Percentiles rank a stretch among this genome's conserved stretches.
Conservation (phyloP, 345 rosid genomes). For the Eucalyptus cloeziana region DNA sequence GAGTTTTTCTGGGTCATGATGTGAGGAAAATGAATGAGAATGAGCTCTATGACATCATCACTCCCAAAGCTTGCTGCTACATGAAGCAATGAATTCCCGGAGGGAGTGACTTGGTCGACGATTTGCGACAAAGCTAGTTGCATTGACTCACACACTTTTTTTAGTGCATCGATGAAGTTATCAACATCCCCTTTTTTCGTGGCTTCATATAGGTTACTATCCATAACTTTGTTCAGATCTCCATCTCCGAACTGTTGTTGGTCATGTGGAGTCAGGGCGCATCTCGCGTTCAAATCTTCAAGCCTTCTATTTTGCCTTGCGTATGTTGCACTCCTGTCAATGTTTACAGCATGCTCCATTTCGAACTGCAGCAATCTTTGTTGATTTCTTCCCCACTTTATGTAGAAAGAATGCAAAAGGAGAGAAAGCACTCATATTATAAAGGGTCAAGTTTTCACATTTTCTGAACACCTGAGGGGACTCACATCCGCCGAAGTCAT, state of each 20-base stretch:
- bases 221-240: neutral
- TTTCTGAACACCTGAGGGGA: neutral
- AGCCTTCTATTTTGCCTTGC: fast-evolving
- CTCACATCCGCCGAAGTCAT: fast-evolving
- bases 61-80: neutral
- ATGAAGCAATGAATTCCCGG: neutral
- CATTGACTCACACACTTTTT: fast-evolving
- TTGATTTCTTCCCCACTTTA: no score
- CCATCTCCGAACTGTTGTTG: no score
- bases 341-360: neutral
- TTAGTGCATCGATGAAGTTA: fast-evolving
- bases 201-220: no score
- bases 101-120: neutral
- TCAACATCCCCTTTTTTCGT: neutral
- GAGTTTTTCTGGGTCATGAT: neutral
- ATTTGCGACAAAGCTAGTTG: neutral
- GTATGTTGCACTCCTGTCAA: fast-evolving
- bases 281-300: no score
- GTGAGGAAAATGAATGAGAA: neutral
- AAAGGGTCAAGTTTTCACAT: no score
- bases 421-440: no score
- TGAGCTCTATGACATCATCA: neutral
- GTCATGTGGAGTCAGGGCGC: no score
- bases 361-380: neutral
- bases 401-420: no score